Evolutionary conservation across 2,329 filamentous ascomycete species (phyloP).

Genomic region (Epicoccum sorghinum): DNA sequence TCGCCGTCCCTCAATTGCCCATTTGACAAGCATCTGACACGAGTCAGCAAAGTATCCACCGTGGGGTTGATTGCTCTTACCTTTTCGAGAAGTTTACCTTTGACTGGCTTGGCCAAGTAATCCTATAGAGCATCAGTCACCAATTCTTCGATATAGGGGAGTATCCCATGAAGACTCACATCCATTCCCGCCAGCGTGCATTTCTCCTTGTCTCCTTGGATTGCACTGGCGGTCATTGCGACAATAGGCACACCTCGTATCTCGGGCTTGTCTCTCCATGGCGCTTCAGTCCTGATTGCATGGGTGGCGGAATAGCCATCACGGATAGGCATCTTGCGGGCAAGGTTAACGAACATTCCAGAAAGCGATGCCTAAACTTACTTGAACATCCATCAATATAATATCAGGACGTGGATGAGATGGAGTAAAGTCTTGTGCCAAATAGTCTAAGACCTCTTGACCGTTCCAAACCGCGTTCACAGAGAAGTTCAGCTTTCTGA

Average conservation of each 20-base stretch:
- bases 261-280: slow-evolving; percentile 64
- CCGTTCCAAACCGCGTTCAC: slow-evolving; percentile 78
- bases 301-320: slow-evolving; percentile 81
- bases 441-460: slow-evolving; percentile 77
- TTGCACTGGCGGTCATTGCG: slow-evolving; percentile 81
- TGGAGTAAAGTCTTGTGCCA: slow-evolving; percentile 59
- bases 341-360: slow-evolving; percentile 28
- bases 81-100: slow-evolving; percentile 69
- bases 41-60: slow-evolving; percentile 21
- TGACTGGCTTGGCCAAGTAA: slow-evolving; percentile 62
- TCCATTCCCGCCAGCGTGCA: slow-evolving; percentile 78
- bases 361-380: slow-evolving; percentile 54
- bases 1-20: slow-evolving; percentile 59
- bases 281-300: slow-evolving; percentile 69
- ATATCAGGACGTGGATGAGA: slow-evolving; percentile 69
- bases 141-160: slow-evolving; percentile 11
- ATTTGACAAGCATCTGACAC: slow-evolving; percentile 66
- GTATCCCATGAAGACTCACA: slow-evolving; percentile 30
- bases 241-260: slow-evolving; percentile 72
- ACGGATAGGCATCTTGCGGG: slow-evolving; percentile 61
- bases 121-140: slow-evolving; percentile 28
- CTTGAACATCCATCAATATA: slow-evolving; percentile 80
- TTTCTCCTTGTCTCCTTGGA: slow-evolving; percentile 77
- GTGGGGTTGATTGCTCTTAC: slow-evolving; percentile 25
- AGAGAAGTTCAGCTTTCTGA: slow-evolving; percentile 73